Conservation (phyloP, 768 basidiomycete species). For the Mycena venus region DNA sequence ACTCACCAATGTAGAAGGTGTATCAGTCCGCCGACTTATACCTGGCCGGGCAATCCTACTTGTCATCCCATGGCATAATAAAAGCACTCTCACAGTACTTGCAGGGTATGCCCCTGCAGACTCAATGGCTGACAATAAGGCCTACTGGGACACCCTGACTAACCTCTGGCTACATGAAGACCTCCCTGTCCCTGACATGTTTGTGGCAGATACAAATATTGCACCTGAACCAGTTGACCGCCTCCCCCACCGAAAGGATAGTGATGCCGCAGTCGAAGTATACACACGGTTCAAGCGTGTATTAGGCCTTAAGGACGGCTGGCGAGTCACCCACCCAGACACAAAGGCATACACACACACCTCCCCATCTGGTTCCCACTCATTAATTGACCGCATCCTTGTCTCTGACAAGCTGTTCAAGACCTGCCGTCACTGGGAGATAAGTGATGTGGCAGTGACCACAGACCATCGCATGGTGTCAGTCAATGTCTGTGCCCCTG, state of each 20-base stretch:
- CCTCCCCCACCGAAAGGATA: too few species aligned
- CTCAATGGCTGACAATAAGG: not conserved
- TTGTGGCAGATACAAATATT: slow-evolving; percentile 18
- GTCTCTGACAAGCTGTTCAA: too few species aligned
- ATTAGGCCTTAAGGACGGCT: slow-evolving; percentile 19
- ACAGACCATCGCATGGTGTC: too few species aligned
- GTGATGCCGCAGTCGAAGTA: not conserved
- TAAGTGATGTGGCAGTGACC: too few species aligned
- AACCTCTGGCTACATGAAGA: not conserved
- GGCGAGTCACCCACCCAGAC: too few species aligned
- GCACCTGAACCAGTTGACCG: too few species aligned
- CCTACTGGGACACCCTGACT: slow-evolving; percentile 32
- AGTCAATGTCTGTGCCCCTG: too few species aligned
- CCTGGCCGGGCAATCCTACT: slow-evolving; percentile 17
- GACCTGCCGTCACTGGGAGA: too few species aligned
- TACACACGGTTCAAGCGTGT: not conserved
- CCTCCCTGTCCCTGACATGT: slow-evolving; percentile 16
- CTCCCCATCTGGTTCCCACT: too few species aligned
- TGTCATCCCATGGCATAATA: slow-evolving; percentile 19
- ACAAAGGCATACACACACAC: too few species aligned
- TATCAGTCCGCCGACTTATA: not conserved
- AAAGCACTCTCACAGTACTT: slow-evolving; percentile 9
- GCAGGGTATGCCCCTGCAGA: slow-evolving; percentile 38
- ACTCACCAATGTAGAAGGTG: too few species aligned
- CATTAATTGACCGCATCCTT: too few species aligned